Conservation (phyloP, 768 basidiomycete genomes). For the Rhizopogon salebrosus region DNA sequence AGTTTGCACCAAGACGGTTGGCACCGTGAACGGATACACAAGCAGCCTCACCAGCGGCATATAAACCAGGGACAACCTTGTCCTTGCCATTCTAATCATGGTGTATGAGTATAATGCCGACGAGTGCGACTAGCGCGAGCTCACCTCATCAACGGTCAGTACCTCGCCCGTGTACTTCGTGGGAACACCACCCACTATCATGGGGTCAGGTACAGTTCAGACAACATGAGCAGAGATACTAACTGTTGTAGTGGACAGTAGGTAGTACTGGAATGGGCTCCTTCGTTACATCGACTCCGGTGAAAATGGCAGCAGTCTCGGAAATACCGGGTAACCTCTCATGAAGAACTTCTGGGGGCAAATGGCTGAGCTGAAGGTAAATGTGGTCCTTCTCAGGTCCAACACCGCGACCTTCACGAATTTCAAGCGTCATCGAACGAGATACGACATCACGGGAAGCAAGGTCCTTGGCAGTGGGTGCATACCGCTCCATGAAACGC, state of each 20-base stretch:
- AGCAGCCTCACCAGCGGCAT: constrained; percentile 98
- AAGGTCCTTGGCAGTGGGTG: constrained; percentile 98
- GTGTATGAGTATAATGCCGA: neutral
- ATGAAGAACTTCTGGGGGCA: constrained; percentile 92
- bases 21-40: constrained; percentile 99
- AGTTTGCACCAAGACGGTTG: constrained; percentile 99
- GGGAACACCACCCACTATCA: constrained; percentile 95
- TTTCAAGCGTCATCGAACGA: constrained; percentile 97
- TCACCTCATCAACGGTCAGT: constrained; percentile 70
- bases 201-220: constrained; percentile 4
- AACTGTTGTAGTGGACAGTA: constrained; percentile 98
- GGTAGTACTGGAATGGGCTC: constrained; percentile 98
- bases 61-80: constrained; percentile 90
- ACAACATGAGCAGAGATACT: constrained; percentile 26
- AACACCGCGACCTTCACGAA: constrained; percentile 97
- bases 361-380: constrained; percentile 93
- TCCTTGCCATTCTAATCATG: constrained; percentile 70
- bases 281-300: constrained; percentile 98
- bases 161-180: constrained; percentile 98
- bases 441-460: constrained; percentile 99
- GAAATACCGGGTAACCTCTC: constrained; percentile 99
- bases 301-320: constrained; percentile 98
- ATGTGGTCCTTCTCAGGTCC: constrained; percentile 98
- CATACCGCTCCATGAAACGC: constrained; percentile 99
- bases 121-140: constrained; percentile 3